Percentiles rank a stretch among this genome's conserved stretches.
These are phyloP conservation scores for Neonectria magnoliae DNA, from an alignment of 2,329 filamentous ascomycete genomes.

Conservation along the genomic window DNA sequence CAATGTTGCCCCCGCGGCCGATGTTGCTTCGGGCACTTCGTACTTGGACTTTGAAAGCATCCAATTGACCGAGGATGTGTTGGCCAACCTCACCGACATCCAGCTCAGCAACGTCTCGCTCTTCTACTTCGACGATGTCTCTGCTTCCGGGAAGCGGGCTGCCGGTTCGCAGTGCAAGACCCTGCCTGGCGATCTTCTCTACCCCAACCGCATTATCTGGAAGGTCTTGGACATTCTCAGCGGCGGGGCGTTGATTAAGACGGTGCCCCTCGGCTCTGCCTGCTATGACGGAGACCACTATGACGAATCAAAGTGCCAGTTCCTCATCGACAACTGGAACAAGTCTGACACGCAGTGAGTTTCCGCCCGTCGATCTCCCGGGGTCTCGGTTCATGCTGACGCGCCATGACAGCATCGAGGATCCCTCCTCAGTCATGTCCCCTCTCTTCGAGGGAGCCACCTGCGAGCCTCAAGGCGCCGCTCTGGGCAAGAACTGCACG, in stretches of 20 bases:
- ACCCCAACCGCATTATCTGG: constrained; percentile 43
- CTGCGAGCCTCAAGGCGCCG: constrained; percentile 44
- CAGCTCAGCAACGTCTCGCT: constrained; percentile 42
- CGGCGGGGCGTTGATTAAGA: constrained; percentile 45
- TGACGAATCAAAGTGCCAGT: constrained; percentile 41
- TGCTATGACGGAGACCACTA: constrained; percentile 45
- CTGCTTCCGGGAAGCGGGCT: constrained; percentile 32
- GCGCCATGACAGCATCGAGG: constrained; percentile 39
- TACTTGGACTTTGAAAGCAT: constrained; percentile 32
- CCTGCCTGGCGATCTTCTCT: constrained; percentile 44
- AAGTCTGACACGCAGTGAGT: constrained; percentile 27
- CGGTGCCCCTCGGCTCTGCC: constrained; percentile 43
- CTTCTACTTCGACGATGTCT: constrained; percentile 45
- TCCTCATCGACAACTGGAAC: constrained; percentile 42
- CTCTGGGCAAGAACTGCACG: constrained; percentile 43
- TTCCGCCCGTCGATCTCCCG: background rate
- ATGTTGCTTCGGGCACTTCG: constrained; percentile 11
- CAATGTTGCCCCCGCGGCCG: constrained; percentile 38
- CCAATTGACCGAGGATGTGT: constrained; percentile 46
- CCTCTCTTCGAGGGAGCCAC: constrained; percentile 52
- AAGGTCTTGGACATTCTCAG: constrained; percentile 46
- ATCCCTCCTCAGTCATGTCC: constrained; percentile 53
- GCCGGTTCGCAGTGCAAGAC: constrained; percentile 43
- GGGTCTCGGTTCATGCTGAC: background rate
- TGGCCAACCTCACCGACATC: constrained; percentile 43